Evolutionary conservation across 805 yeast species (phyloP).

Genomic region (Diddensiella caesifluorescens): DNA sequence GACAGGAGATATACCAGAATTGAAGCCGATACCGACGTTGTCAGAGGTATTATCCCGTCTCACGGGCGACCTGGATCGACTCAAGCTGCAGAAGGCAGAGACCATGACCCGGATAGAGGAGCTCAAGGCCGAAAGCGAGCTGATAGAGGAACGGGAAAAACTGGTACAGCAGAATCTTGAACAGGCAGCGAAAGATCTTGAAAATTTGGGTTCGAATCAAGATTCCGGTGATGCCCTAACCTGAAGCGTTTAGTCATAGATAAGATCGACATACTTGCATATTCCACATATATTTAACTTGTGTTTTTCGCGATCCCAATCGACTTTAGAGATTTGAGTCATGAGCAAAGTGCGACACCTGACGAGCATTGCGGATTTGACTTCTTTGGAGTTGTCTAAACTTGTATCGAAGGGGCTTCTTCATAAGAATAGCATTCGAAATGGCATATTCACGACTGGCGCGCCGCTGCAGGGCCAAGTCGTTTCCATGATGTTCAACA

Average conservation of each 20-base stretch:
- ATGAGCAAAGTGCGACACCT: constrained; percentile 53
- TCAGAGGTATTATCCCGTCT: constrained; percentile 1
- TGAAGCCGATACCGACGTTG: constrained; percentile 2
- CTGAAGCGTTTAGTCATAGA: no score
- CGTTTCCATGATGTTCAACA: constrained; percentile 77
- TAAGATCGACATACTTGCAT: no score
- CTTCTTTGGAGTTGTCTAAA: constrained; percentile 62
- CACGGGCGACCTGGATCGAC: not conserved
- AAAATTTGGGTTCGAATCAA: no score
- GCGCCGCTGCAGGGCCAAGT: constrained; percentile 70
- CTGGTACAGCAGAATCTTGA: constrained; percentile 2
- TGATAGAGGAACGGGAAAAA: constrained; percentile 4
- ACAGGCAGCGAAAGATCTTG: constrained; percentile 6
- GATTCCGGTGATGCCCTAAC: no score
- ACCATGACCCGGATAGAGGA: not conserved
- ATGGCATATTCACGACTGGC: constrained; percentile 41
- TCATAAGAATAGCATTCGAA: constrained; percentile 59
- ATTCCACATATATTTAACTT: no score
- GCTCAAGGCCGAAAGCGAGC: constrained; percentile 5
- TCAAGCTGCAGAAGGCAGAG: not conserved
- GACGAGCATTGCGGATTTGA: constrained; percentile 72
- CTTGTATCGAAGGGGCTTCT: constrained; percentile 68
- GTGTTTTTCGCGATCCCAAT: no score
- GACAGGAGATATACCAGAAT: not conserved
- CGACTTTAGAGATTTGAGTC: not conserved